Evolutionary conservation across 352 stramenopile species (phyloP).

Genomic region (Globisporangium spiculum): DNA sequence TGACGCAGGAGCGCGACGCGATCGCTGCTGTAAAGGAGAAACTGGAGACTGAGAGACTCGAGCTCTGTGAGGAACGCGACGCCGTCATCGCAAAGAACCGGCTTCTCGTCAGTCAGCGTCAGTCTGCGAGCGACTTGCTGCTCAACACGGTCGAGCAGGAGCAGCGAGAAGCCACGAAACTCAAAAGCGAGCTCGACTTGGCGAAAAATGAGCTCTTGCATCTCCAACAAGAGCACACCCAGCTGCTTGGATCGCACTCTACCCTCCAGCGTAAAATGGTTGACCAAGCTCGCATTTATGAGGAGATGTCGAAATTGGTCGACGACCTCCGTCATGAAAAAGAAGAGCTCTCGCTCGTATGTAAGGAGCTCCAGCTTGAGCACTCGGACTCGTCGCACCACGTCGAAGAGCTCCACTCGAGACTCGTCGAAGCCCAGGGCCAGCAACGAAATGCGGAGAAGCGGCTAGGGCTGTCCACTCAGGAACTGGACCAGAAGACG

Average conservation of each 20-base stretch:
- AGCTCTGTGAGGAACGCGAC: slow-evolving; percentile 17
- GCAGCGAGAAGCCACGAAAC: background rate
- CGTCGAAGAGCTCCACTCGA: slow-evolving; percentile 52
- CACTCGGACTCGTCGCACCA: slow-evolving; percentile 45
- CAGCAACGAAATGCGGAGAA: slow-evolving; percentile 25
- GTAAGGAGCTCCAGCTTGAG: slow-evolving; percentile 50
- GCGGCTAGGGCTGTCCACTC: slow-evolving; percentile 11
- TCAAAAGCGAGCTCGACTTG: slow-evolving; percentile 5
- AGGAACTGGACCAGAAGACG: slow-evolving; percentile 14
- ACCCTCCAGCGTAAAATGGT: slow-evolving; percentile 25
- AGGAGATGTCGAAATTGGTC: slow-evolving; percentile 24
- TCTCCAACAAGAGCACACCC: slow-evolving; percentile 17
- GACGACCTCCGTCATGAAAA: slow-evolving; percentile 40
- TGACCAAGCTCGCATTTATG: slow-evolving; percentile 20
- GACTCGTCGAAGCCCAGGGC: slow-evolving; percentile 45
- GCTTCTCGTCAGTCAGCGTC: slow-evolving; percentile 5
- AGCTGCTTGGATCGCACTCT: slow-evolving; percentile 16
- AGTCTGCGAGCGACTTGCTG: background rate
- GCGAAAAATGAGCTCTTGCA: slow-evolving; percentile 14
- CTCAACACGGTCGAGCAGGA: slow-evolving; percentile 8
- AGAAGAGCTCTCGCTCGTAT: slow-evolving; percentile 35
- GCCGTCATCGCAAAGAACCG: background rate
- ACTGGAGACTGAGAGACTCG: slow-evolving; percentile 3
- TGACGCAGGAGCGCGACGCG: slow-evolving; percentile 26
- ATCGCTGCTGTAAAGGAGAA: slow-evolving; percentile 11